Evolutionary conservation across 352 stramenopile genomes (phyloP), one percentile per base, ranked within the genome.

Genomic region (Globisporangium alternatum): DNA sequence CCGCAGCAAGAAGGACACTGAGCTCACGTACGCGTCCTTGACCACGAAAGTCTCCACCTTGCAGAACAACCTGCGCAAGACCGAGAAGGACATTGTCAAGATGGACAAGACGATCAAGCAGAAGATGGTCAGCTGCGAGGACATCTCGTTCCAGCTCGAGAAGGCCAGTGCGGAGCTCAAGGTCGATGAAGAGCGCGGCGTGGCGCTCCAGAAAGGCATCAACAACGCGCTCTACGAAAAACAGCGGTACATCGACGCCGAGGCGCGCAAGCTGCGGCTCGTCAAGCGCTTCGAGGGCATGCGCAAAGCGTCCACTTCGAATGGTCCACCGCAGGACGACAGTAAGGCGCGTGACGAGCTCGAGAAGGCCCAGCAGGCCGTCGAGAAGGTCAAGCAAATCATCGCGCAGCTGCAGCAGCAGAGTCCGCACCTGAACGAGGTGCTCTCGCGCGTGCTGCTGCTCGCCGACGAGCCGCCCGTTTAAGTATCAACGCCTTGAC

Each of bases 171-270:
- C 80, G 17, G 79, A 96, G 60, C 75, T 98, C n/a, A 86, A 93
- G 56, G 75, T 89, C 10, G 77, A 90, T 31, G 83, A 93, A 62
- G 82, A 94, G 65, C 78, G 74, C 21, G 71, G 70, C 3, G 70
- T 85, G 47, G 70, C 63, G 7, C 76, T 96, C 4, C 90, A 97
- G 70, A 78, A 78, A 10, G 65, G 68, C 30, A 96, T 98, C 62
- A 97, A 97, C 75, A 71, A 79, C 48, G 74, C 80, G 44, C 69
- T 97, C 28, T 98, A 98, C 67, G 89, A 97, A 35, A 97, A 97
- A 54, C 92, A 98, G 68, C 76, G 87, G 21, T 90, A 87, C 55
- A 88, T 93, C 30, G 87, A 96, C 60, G 83, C 77, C 22, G 77
- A 88, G 54, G 68, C 77, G 22, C 77, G 82, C 31, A 88, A 95